A percentile compares a stretch with the other conserved stretches of the same genome.
These are phyloP conservation scores for Serendipita vermifera DNA, from an alignment of 768 basidiomycete genomes.

Conservation along the genomic window DNA sequence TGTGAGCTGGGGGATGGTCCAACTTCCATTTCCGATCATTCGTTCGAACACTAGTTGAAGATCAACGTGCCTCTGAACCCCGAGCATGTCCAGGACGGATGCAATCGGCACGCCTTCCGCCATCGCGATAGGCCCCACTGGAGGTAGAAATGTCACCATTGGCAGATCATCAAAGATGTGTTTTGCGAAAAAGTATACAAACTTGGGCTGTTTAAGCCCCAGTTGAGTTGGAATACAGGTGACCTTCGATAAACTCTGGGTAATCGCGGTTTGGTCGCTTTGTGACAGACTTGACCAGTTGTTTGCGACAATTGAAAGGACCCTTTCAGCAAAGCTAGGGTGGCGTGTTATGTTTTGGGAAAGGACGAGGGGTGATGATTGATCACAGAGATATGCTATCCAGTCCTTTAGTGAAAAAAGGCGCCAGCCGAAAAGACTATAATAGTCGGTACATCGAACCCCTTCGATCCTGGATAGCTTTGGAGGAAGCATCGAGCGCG, in stretches of 20 bases:
- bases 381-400: slow-evolving; percentile 55
- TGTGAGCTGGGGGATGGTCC: slow-evolving; percentile 74
- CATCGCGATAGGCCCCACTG: not conserved
- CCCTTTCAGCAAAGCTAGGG: slow-evolving; percentile 65
- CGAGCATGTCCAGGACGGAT: slow-evolving; percentile 58
- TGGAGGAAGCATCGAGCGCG: slow-evolving; percentile 45
- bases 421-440: slow-evolving; percentile 54
- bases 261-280: slow-evolving; percentile 35
- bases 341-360: slow-evolving; percentile 51
- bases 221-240: slow-evolving; percentile 56
- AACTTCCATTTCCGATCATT: slow-evolving; percentile 81
- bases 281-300: slow-evolving; percentile 56
- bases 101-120: too few species aligned
- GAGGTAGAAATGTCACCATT: slow-evolving; percentile 55
- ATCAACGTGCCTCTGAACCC: slow-evolving; percentile 84
- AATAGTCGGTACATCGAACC: slow-evolving; percentile 39
- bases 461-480: slow-evolving; percentile 51
- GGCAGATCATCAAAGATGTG: slow-evolving; percentile 85
- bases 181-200: slow-evolving; percentile 75
- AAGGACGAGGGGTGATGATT: slow-evolving; percentile 30
- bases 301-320: slow-evolving; percentile 50
- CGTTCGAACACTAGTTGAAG: slow-evolving; percentile 88
- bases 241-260: slow-evolving; percentile 34
- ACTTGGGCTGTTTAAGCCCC: slow-evolving; percentile 58
- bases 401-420: slow-evolving; percentile 69